Evolutionary conservation across 441 rosid genomes (phyloP), one percentile per base, ranked within the genome.

Genomic region (Hura crepitans): DNA sequence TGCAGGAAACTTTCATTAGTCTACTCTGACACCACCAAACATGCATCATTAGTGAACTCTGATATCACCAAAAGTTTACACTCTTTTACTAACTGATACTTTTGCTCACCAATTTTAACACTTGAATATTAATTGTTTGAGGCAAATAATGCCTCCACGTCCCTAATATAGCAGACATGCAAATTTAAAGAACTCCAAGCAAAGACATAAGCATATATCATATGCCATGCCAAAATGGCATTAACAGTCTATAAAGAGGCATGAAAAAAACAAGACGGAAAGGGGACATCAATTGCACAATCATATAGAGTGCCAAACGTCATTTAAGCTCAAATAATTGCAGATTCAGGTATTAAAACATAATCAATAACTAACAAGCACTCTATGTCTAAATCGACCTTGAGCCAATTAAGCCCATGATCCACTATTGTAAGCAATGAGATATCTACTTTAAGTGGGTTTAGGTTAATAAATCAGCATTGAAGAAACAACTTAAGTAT

Each of bases 1-100:
- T 77, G 69, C 66, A 64, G 25, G 47, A 79, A 77, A 61, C 69
- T 72, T 62, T 75, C 78, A 71, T 84, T 81, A 89, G 81, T 79
- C 75, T 78, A 72, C 73, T 77, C 79, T 65, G 59, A 55, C 14
- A 55, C 11, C 27, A 30, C 33, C 31, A 55, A 55, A 53, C 33
- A 55, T 1, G 42, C 14, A 23, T n/a, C n/a, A n/a, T n/a, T n/a
- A n/a, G n/a, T n/a, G n/a, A n/a, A n/a, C n/a, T n/a, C n/a, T n/a
- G n/a, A n/a, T n/a, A n/a, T n/a, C n/a, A n/a, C n/a, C n/a, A n/a
- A n/a, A n/a, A n/a, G n/a, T n/a, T n/a, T n/a, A n/a, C n/a, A n/a
- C n/a, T n/a, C n/a, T n/a, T n/a, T n/a, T n/a, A n/a, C n/a, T n/a
- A n/a, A n/a, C n/a, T n/a, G n/a, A n/a, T n/a, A n/a, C n/a, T n/a